These are phyloP conservation scores for Nicotiana undulata DNA, from an alignment of 257 asterid species.

Conservation along the genomic window DNA sequence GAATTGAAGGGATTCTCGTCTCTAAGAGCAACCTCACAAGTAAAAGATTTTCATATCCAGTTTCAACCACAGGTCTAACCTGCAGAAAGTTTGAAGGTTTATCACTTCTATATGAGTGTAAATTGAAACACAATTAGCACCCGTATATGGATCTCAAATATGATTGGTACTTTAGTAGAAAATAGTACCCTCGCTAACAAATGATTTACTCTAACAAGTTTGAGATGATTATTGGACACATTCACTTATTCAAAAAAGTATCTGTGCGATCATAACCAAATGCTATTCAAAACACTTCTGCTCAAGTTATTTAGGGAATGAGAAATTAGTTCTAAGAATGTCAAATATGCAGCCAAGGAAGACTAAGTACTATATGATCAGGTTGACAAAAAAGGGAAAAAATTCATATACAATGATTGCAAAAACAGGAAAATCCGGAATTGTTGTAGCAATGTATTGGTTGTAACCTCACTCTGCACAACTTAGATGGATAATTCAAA, in stretches of 20 bases:
- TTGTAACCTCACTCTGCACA: neutral
- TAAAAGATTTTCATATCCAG: conserved; percentile 84
- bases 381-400: neutral
- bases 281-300: neutral
- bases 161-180: neutral
- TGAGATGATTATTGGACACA: neutral
- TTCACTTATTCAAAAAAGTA: neutral
- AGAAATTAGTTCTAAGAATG: neutral
- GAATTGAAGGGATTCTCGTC: conserved; percentile 56
- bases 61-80: conserved; percentile 97
- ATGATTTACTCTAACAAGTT: neutral
- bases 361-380: neutral
- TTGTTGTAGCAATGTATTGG: neutral
- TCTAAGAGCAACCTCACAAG: conserved; percentile 89
- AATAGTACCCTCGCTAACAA: neutral
- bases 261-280: neutral
- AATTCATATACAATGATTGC: neutral
- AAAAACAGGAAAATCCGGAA: neutral
- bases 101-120: conserved; percentile 4
- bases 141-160: neutral
- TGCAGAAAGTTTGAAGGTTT: conserved; percentile 28
- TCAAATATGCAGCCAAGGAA: neutral
- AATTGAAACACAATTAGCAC: neutral
- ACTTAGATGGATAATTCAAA: neutral
- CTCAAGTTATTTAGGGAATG: neutral